phyloP scores from a whole-genome alignment of 306 rosid genomes.

The Arachis hypogaea region DNA sequence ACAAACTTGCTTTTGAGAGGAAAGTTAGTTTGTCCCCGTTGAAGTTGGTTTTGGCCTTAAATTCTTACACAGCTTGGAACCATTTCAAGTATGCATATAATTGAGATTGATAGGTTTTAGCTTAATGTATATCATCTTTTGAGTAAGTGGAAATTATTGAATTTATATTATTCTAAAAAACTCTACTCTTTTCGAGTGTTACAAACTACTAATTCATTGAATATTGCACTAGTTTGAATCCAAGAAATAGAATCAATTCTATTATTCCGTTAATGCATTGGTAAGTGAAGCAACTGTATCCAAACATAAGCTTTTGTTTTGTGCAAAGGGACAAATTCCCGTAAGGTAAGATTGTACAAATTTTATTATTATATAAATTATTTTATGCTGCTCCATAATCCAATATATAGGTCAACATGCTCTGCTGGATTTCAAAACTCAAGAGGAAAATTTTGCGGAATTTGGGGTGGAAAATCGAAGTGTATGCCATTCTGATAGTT shows the following conservation, averaged over 20 bases:
- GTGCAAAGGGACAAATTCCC: slow-evolving; percentile 37
- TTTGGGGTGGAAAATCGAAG: slow-evolving; percentile 26
- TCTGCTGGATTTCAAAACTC: slow-evolving; percentile 46
- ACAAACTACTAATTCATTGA: too few species aligned
- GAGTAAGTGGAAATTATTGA: too few species aligned
- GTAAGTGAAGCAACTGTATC: slow-evolving; percentile 31
- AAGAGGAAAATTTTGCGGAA: slow-evolving; percentile 36
- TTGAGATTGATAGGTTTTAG: too few species aligned
- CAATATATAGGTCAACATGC: slow-evolving; percentile 25
- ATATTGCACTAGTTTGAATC: slow-evolving; percentile 29
- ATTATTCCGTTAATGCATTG: slow-evolving; percentile 35
- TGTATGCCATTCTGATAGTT: not conserved
- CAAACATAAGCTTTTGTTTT: slow-evolving; percentile 30
- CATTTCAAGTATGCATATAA: not conserved
- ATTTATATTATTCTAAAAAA: too few species aligned
- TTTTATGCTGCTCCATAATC: slow-evolving; percentile 13
- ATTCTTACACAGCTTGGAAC: slow-evolving; percentile 17
- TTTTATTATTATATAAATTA: not conserved
- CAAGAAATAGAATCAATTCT: not conserved
- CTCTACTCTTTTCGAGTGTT: too few species aligned
- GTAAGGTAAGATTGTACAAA: not conserved
- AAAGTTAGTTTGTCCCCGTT: slow-evolving; percentile 37
- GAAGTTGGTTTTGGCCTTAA: slow-evolving; percentile 10
- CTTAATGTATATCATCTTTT: too few species aligned
- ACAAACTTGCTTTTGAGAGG: slow-evolving; percentile 36